Conservation (phyloP, 805 yeast species). For the Monosporozyma solicola region DNA sequence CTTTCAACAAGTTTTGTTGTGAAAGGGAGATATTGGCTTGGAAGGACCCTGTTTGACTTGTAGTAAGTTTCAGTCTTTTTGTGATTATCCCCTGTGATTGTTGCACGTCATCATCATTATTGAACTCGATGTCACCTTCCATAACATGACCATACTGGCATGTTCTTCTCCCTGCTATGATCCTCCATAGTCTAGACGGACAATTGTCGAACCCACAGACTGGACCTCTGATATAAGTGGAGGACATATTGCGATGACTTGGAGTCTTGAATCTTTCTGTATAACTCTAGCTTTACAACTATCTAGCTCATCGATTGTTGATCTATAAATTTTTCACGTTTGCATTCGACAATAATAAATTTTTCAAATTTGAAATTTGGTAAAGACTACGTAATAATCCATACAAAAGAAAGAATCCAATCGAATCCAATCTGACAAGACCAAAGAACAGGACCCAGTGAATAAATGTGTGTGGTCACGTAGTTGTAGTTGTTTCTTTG, state of each 20-base stretch:
- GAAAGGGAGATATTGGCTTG: conserved; percentile 27
- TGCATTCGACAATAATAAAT: no score
- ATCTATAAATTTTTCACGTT: neutral
- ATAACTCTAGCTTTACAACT: no score
- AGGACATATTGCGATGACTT: conserved; percentile 2
- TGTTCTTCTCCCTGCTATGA: conserved; percentile 66
- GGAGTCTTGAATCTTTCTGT: neutral
- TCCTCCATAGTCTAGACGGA: conserved; percentile 63
- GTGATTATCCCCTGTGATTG: conserved; percentile 36
- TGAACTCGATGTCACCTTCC: conserved; percentile 68
- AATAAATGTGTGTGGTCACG: no score
- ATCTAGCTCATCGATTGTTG: neutral
- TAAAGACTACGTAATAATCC: no score
- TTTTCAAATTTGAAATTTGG: no score
- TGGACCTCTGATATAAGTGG: conserved; percentile 59
- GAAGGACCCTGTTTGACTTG: conserved; percentile 33
- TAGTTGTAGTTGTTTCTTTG: no score
- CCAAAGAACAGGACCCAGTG: no score
- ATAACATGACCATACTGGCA: conserved; percentile 89
- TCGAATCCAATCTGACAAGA: no score
- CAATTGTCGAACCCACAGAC: conserved; percentile 89
- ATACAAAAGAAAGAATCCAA: no score
- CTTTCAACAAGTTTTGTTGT: conserved; percentile 12
- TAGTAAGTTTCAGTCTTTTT: conserved; percentile 45
- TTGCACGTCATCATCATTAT: conserved; percentile 67